These are phyloP conservation scores for Kazachstania viticola DNA, from an alignment of 805 yeast genomes.

Conservation along the genomic window DNA sequence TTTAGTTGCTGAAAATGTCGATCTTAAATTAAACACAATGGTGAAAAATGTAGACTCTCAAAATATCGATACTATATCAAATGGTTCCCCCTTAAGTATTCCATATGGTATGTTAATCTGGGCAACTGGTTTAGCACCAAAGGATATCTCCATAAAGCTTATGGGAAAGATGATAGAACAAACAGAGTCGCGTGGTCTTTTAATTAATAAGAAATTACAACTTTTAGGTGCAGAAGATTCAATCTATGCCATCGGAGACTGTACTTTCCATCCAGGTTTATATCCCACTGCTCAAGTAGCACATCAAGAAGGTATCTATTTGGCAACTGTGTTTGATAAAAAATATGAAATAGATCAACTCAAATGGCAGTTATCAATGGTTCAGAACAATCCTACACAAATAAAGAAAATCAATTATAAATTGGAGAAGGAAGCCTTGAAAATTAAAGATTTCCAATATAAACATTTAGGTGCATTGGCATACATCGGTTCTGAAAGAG, in stretches of 20 bases:
- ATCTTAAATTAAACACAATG: constrained; percentile 74
- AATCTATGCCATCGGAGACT: constrained; percentile 87
- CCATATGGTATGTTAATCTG: constrained; percentile 92
- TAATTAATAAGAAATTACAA: constrained; percentile 71
- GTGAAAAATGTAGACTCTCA: constrained; percentile 73
- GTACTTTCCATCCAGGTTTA: constrained; percentile 74
- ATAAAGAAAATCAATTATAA: constrained; percentile 37
- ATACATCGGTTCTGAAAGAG: constrained; percentile 85
- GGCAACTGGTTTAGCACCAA: constrained; percentile 95
- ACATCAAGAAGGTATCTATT: constrained; percentile 79
- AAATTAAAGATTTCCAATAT: constrained; percentile 58
- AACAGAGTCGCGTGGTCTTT: constrained; percentile 70
- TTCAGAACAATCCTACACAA: constrained; percentile 24
- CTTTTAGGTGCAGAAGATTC: constrained; percentile 69
- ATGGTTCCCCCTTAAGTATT: constrained; percentile 51
- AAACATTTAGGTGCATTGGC: constrained; percentile 89
- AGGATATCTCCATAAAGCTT: constrained; percentile 59
- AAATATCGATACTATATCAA: constrained; percentile 48
- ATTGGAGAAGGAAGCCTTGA: constrained; percentile 30
- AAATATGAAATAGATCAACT: constrained; percentile 50
- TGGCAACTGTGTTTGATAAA: constrained; percentile 61
- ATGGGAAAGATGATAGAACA: constrained; percentile 62
- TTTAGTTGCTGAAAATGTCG: constrained; percentile 56
- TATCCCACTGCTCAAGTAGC: constrained; percentile 99
- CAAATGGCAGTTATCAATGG: constrained; percentile 31